Evolutionary conservation across 2,329 filamentous ascomycete species (phyloP).

Genomic region (Trichophyton equinum): DNA sequence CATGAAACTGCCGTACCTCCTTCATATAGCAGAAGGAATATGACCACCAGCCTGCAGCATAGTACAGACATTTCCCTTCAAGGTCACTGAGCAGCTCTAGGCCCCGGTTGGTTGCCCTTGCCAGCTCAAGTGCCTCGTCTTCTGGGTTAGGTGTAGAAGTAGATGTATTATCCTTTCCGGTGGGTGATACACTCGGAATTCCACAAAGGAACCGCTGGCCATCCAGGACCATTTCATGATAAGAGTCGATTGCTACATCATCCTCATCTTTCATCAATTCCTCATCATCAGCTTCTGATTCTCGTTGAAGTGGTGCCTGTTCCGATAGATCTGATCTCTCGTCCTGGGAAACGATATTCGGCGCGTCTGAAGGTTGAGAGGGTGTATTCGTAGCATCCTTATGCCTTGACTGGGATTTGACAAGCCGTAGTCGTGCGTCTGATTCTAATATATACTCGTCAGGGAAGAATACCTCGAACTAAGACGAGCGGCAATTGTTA

Average conservation of each 20-base stretch:
- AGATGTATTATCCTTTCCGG: constrained; percentile 54
- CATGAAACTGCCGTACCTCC: constrained; percentile 83
- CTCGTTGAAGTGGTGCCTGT: constrained; percentile 17
- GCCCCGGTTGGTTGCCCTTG: constrained; percentile 61
- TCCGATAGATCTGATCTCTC: constrained; percentile 12
- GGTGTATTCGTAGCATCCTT: constrained; percentile 14
- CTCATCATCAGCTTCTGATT: constrained; percentile 31
- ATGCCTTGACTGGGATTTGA: constrained; percentile 22
- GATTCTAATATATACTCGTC: constrained; percentile 58
- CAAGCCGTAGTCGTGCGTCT: constrained; percentile 50
- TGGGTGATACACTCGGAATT: constrained; percentile 53
- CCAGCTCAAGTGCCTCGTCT: constrained; percentile 69
- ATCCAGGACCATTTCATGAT: constrained; percentile 63
- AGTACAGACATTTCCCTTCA: constrained; percentile 70
- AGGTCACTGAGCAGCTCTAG: constrained; percentile 69
- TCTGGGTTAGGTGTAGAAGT: constrained; percentile 35
- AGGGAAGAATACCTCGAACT: constrained; percentile 73
- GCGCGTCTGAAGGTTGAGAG: constrained; percentile 6
- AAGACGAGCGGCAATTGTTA: constrained; percentile 6
- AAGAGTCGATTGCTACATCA: constrained; percentile 46
- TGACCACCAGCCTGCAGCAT: constrained; percentile 83
- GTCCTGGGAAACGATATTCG: constrained; percentile 2
- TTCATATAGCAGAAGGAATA: constrained; percentile 88
- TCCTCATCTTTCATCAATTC: constrained; percentile 36
- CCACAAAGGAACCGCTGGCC: constrained; percentile 69